Base-by-base conservation (phyloP, 2,329 filamentous ascomycete species). In the Grosmannia serpens region DNA sequence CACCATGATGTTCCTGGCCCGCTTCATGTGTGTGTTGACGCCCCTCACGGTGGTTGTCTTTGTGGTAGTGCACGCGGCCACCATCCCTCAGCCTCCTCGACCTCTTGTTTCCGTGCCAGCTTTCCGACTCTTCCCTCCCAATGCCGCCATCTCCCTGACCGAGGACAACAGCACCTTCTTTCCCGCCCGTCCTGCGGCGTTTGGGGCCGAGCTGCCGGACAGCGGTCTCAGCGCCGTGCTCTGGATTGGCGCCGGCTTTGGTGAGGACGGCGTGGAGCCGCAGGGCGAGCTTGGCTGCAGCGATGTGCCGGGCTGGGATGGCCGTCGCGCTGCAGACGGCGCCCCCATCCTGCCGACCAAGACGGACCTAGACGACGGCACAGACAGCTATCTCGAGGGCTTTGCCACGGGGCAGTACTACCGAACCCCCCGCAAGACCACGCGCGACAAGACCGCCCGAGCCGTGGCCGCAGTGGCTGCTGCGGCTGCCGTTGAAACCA, bases 91-190 rank as follows among this genome's bases (percentile, higher is more conserved):
- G 20, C 53, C 52, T 0, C 54, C 31, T 27, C 22, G 29, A 22
- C 46, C 13, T 11, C 44, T 47, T n/a, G 41, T 38, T 8, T 11
- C 31, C 8, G 57, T 55, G 31, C 57, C 53, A 4, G 58, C 57
- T 4, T 89, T 91, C 63, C 91, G 89, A 24, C 83, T 99, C 26
- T 99, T 99, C 70, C 91, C 92, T 5, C 91, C 91, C 4, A 96
- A 94, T 63, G 94, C 94, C 53, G 88, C 95, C 67, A 96, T 99
- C 70, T 96, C 89, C 71, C 81, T 99, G 62, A 96, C 91, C 67
- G 91, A 97, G 72, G 94, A 99, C 73, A 99, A 99, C 72, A 96
- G 90, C 65, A 99, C 94, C 15, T 95, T 95, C 65, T 99, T 99
- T 74, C 80, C 95, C 58, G 91, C 94, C 50, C 82, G 94, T 54